phyloP scores from a whole-genome alignment of 768 basidiomycete genomes.

The Amanita subjunquillea region DNA sequence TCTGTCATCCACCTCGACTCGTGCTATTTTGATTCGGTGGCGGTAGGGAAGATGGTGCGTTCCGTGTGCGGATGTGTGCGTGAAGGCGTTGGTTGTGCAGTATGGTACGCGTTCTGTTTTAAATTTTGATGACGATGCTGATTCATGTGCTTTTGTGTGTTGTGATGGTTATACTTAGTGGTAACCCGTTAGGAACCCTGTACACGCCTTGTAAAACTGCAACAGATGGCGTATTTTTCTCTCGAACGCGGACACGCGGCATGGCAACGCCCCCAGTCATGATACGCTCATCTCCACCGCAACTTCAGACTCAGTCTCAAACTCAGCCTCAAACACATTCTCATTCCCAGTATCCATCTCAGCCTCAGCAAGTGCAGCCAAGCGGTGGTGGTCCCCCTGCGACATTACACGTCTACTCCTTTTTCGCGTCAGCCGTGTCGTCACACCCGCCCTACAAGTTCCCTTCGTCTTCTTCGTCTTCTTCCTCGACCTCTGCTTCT shows the following conservation, averaged over 20 bases:
- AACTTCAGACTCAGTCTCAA: not conserved
- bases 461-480: not conserved
- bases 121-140: not conserved
- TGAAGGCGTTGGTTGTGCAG: slow-evolving; percentile 58
- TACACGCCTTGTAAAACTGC: slow-evolving; percentile 7
- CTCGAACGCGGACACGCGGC: not conserved
- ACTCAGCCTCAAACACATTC: not conserved
- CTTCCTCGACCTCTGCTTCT: not conserved
- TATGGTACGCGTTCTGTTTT: slow-evolving; percentile 26
- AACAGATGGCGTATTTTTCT: slow-evolving; percentile 1
- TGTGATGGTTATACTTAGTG: not conserved
- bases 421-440: slow-evolving; percentile 2
- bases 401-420: not conserved
- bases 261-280: not conserved
- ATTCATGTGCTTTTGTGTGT: not conserved
- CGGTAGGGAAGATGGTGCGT: slow-evolving; percentile 37
- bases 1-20: slow-evolving; percentile 46
- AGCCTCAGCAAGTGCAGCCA: not conserved
- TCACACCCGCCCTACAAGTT: slow-evolving; percentile 2
- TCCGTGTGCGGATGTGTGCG: slow-evolving; percentile 57
- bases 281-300: not conserved
- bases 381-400: not conserved
- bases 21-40: slow-evolving; percentile 43
- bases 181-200: slow-evolving; percentile 5
- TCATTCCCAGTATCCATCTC: not conserved